phyloP scores from a whole-genome alignment of 768 basidiomycete genomes.

The Daedaleopsis sinensis region DNA sequence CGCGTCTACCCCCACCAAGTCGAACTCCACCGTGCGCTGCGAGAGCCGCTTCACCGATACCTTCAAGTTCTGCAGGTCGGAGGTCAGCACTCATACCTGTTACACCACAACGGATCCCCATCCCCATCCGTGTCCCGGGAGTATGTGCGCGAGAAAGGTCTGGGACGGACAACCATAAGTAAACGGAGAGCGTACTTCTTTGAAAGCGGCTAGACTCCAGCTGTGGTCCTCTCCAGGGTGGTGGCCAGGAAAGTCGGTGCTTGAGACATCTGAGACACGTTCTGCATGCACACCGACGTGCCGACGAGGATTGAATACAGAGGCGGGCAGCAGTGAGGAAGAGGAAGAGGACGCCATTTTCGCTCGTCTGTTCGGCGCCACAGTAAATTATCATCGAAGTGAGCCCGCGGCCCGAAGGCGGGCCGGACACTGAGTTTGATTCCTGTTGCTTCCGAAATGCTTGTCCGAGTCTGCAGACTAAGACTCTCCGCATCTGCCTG shows the following conservation, averaged over 20 bases:
- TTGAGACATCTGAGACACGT: slow-evolving; percentile 78
- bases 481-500: no score
- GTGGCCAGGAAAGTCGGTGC: slow-evolving; percentile 90
- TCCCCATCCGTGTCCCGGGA: no score
- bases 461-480: no score
- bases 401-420: no score
- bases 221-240: slow-evolving; percentile 82
- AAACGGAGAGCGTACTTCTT: slow-evolving; percentile 54
- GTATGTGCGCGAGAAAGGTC: no score
- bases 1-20: slow-evolving; percentile 93
- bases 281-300: slow-evolving; percentile 75
- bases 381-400: no score
- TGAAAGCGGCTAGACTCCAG: slow-evolving; percentile 80
- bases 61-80: slow-evolving; percentile 57
- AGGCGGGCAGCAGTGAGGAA: slow-evolving; percentile 24
- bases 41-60: slow-evolving; percentile 81
- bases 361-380: not conserved
- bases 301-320: slow-evolving; percentile 44
- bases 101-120: no score
- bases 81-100: not conserved
- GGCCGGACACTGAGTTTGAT: no score
- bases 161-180: not conserved
- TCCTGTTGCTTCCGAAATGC: no score
- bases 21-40: slow-evolving; percentile 87
- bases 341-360: slow-evolving; percentile 31